A percentile compares a stretch with the other conserved stretches of the same genome.
These are phyloP conservation scores for Trichoderma arundinaceum DNA, from an alignment of 2,329 filamentous ascomycete species.

Conservation along the genomic window DNA sequence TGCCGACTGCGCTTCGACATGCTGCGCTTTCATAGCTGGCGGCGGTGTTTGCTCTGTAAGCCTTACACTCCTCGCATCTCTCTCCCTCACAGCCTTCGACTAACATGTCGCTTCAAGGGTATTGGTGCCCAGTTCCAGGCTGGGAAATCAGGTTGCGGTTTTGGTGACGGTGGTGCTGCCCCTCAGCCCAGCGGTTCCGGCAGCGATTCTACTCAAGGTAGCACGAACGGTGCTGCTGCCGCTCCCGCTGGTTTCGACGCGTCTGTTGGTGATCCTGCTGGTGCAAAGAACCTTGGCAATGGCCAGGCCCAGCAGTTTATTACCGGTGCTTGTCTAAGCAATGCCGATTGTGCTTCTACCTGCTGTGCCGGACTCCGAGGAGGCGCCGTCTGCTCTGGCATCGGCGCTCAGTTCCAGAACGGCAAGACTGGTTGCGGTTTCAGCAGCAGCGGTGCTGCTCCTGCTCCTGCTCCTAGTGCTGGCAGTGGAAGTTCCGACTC, in stretches of 20 bases:
- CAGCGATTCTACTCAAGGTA: slow-evolving; percentile 32
- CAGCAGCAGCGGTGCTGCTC: not conserved
- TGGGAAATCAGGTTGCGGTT: slow-evolving; percentile 43
- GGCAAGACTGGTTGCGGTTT: slow-evolving; percentile 46
- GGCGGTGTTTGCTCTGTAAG: slow-evolving; percentile 41
- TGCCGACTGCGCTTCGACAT: slow-evolving; percentile 39
- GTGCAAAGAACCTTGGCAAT: slow-evolving; percentile 38
- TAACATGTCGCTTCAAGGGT: slow-evolving; percentile 28
- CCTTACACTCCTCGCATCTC: not conserved
- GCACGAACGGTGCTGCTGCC: not conserved
- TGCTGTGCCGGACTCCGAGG: slow-evolving; percentile 40
- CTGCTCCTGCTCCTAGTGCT: slow-evolving; percentile 9
- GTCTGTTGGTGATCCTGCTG: slow-evolving; percentile 34
- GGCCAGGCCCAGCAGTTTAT: slow-evolving; percentile 40
- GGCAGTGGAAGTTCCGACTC: slow-evolving; percentile 30
- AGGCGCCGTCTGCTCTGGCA: slow-evolving; percentile 31
- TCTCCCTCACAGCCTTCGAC: not conserved
- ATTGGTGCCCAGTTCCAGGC: slow-evolving; percentile 41
- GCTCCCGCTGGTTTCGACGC: slow-evolving; percentile 25
- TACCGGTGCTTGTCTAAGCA: slow-evolving; percentile 37
- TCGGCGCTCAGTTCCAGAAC: slow-evolving; percentile 42
- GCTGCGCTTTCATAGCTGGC: slow-evolving; percentile 40
- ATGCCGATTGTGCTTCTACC: slow-evolving; percentile 41
- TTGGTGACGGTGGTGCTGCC: slow-evolving; percentile 35
- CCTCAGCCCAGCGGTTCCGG: slow-evolving; percentile 7